Evolutionary conservation across 2,329 filamentous ascomycete genomes (phyloP).

Genomic region (Fonsecaea nubica): DNA sequence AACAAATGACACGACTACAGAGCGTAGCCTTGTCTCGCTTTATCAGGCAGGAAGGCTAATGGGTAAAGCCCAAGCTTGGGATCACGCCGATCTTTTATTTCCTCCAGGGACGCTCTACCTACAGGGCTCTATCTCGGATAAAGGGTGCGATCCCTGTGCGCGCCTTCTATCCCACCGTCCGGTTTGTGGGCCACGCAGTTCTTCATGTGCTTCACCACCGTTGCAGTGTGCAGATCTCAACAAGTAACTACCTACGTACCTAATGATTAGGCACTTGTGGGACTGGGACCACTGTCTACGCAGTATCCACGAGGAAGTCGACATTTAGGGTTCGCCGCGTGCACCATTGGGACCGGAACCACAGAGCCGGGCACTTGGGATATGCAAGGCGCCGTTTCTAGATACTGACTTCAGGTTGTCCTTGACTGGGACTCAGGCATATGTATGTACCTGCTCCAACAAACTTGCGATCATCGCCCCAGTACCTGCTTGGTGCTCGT

Average conservation of each 20-base stretch:
- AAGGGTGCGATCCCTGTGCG: not conserved
- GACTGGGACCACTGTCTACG: too few relatives aligned
- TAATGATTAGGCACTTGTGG: too few relatives aligned
- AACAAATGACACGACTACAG: not conserved
- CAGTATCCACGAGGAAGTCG: too few relatives aligned
- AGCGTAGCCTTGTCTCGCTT: not conserved
- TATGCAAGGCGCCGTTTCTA: too few relatives aligned
- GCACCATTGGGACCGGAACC: not conserved
- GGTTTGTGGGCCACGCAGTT: not conserved
- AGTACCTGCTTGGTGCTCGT: too few relatives aligned
- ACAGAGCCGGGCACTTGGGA: too few relatives aligned
- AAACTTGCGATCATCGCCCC: too few relatives aligned
- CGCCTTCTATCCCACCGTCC: not conserved
- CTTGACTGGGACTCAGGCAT: too few relatives aligned
- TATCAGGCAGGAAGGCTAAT: not conserved
- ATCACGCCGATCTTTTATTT: not conserved
- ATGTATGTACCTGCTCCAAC: too few relatives aligned
- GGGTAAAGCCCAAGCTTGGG: not conserved
- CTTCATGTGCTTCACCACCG: conserved; percentile 3
- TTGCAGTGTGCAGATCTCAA: not conserved
- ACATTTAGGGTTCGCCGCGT: too few relatives aligned
- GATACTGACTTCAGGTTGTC: too few relatives aligned
- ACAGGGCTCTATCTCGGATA: not conserved
- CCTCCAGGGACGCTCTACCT: not conserved
- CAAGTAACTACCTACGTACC: too few relatives aligned